phyloP scores from a whole-genome alignment of 2,329 filamentous ascomycete genomes.

The Diplodia intermedia region DNA sequence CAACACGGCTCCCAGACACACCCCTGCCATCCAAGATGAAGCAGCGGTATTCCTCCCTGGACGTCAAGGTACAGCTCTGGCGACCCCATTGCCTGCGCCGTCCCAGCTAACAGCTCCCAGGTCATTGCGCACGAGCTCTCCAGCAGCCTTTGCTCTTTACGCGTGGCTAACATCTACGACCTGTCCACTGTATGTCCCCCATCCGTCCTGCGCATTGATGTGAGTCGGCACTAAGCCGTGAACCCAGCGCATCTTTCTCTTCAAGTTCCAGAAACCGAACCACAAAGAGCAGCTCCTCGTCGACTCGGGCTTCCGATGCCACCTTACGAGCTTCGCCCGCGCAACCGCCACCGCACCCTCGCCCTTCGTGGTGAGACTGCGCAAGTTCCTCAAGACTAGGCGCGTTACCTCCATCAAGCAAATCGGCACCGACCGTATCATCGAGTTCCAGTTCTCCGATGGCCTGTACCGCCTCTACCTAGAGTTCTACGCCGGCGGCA shows the following conservation, averaged over 20 bases:
- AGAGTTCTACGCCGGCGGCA: slow-evolving; percentile 96
- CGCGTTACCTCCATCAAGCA: slow-evolving; percentile 81
- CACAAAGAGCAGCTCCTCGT: slow-evolving; percentile 88
- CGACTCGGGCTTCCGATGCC: slow-evolving; percentile 94
- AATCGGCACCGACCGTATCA: slow-evolving; percentile 89
- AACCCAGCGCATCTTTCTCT: slow-evolving; percentile 79
- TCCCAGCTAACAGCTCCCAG: slow-evolving; percentile 54
- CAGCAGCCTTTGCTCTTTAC: slow-evolving; percentile 74
- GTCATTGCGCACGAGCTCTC: slow-evolving; percentile 95
- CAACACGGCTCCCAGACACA: not conserved
- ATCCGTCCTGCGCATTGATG: not conserved
- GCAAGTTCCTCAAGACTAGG: slow-evolving; percentile 87
- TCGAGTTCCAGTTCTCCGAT: slow-evolving; percentile 92
- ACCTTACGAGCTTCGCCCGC: slow-evolving; percentile 88
- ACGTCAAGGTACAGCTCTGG: slow-evolving; percentile 67
- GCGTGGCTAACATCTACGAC: slow-evolving; percentile 94
- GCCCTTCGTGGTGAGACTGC: slow-evolving; percentile 80
- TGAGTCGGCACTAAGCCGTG: slow-evolving; percentile 31
- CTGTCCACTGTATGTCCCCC: slow-evolving; percentile 71
- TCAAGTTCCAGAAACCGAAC: slow-evolving; percentile 93
- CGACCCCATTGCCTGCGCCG: not conserved
- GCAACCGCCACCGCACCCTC: slow-evolving; percentile 85
- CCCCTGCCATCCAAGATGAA: slow-evolving; percentile 62
- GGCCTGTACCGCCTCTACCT: slow-evolving; percentile 86
- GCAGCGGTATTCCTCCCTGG: slow-evolving; percentile 79